These are phyloP conservation scores for Ophioceras dolichostomum DNA, from an alignment of 2,329 filamentous ascomycete genomes.

Conservation along the genomic window DNA sequence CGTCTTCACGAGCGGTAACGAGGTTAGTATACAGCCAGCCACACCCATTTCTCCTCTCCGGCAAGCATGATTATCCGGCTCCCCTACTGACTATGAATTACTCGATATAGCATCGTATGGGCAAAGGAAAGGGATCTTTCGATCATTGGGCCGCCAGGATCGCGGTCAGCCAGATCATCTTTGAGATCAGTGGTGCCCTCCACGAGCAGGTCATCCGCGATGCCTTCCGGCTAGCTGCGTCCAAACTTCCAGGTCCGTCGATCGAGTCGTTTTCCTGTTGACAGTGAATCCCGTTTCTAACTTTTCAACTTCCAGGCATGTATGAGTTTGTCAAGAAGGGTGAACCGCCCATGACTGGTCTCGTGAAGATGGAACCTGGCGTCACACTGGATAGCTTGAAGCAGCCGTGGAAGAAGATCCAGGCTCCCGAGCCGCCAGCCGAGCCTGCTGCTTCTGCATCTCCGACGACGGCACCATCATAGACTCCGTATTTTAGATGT, in stretches of 20 bases:
- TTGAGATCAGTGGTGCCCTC: conserved; percentile 81
- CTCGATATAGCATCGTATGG: conserved; percentile 91
- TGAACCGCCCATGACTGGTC: conserved; percentile 78
- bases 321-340: conserved; percentile 94
- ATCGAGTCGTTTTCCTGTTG: not conserved
- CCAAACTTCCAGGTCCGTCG: conserved; percentile 77
- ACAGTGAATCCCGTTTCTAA: not conserved
- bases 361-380: conserved; percentile 76
- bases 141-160: conserved; percentile 92
- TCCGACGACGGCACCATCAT: too few relatives aligned
- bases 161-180: conserved; percentile 80
- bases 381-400: conserved; percentile 75
- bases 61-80: conserved; percentile 4
- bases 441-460: too few relatives aligned
- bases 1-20: conserved; percentile 91
- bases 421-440: too few relatives aligned
- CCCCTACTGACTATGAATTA: conserved; percentile 28
- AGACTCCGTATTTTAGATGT: too few relatives aligned
- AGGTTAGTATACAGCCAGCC: conserved; percentile 44
- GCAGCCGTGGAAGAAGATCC: conserved; percentile 56
- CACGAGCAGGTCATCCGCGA: conserved; percentile 93
- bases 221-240: conserved; percentile 85
- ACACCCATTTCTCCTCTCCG: conserved; percentile 3
- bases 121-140: conserved; percentile 95
- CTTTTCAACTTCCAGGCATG: conserved; percentile 39